Conservation (phyloP, 2,329 filamentous ascomycete genomes). For the Hypoxylon sp. region DNA sequence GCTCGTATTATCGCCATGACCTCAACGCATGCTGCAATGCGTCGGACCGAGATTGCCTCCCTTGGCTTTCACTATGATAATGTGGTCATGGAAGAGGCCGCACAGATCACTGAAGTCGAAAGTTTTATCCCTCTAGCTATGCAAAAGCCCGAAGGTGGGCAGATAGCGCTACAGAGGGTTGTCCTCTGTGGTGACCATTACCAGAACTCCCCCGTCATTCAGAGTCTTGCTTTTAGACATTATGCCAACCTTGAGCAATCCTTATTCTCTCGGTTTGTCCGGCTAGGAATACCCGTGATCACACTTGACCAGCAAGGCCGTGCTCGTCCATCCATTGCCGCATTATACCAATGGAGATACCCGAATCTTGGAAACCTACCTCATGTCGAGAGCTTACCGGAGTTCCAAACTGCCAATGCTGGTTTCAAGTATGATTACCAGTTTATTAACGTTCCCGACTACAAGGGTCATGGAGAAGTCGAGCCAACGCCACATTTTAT, state of each 20-base stretch:
- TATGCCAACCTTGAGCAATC: slow-evolving; percentile 97
- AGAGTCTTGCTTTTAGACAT: slow-evolving; percentile 91
- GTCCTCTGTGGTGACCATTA: slow-evolving; percentile 95
- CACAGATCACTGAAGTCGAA: slow-evolving; percentile 96
- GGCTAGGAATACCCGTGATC: slow-evolving; percentile 90
- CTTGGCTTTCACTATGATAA: slow-evolving; percentile 99
- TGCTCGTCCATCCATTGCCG: slow-evolving; percentile 84
- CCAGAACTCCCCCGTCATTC: slow-evolving; percentile 95
- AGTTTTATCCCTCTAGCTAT: slow-evolving; percentile 95
- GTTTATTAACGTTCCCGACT: slow-evolving; percentile 94
- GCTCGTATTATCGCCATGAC: slow-evolving; percentile 99
- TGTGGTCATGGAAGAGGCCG: slow-evolving; percentile 97
- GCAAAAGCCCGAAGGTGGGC: slow-evolving; percentile 78
- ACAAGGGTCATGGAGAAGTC: slow-evolving; percentile 86
- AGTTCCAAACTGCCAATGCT: slow-evolving; percentile 85
- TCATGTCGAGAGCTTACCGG: slow-evolving; percentile 70
- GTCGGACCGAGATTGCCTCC: slow-evolving; percentile 85
- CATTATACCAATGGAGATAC: slow-evolving; percentile 95
- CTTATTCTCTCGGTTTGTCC: slow-evolving; percentile 88
- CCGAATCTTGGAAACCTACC: slow-evolving; percentile 80
- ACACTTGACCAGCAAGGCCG: slow-evolving; percentile 93
- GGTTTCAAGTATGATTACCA: slow-evolving; percentile 95
- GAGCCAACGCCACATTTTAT: slow-evolving; percentile 95
- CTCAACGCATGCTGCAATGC: slow-evolving; percentile 95
- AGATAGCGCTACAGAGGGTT: slow-evolving; percentile 82